phyloP scores from a whole-genome alignment of 768 basidiomycete species.

The Xerocomellus amylosporus region DNA sequence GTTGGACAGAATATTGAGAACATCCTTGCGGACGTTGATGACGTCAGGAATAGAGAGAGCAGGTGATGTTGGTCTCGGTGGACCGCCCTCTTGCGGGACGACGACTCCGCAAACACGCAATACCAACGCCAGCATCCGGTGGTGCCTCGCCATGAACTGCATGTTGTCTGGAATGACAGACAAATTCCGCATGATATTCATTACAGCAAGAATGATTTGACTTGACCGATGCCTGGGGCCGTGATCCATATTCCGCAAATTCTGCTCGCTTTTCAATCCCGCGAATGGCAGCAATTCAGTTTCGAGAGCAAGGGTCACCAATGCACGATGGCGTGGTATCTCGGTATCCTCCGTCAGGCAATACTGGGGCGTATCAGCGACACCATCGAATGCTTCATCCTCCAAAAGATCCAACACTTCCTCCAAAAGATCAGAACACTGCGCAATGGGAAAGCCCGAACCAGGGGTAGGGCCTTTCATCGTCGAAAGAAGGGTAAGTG shows the following conservation, averaged over 20 bases:
- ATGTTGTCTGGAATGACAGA: conserved; percentile 72
- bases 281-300: conserved; percentile 60
- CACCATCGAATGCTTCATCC: conserved; percentile 69
- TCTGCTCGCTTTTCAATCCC: conserved; percentile 44
- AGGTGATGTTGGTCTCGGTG: conserved; percentile 46
- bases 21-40: conserved; percentile 73
- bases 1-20: conserved; percentile 63
- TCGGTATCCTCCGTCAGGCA: conserved; percentile 29
- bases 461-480: conserved; percentile 61
- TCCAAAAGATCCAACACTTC: conserved; percentile 86
- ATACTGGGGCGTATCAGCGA: conserved; percentile 32
- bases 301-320: conserved; percentile 58
- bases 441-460: conserved; percentile 68
- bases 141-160: conserved; percentile 61
- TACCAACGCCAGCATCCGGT: conserved; percentile 60
- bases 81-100: conserved; percentile 30
- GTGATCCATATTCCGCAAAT: conserved; percentile 44
- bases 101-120: conserved; percentile 66
- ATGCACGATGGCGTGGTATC: conserved; percentile 63
- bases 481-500: conserved; percentile 76
- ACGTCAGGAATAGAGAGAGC: conserved; percentile 70
- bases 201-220: conserved; percentile 62
- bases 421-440: conserved; percentile 78
- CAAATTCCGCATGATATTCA: conserved; percentile 86
- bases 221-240: conserved; percentile 62